Percentiles rank a stretch among this genome's conserved stretches.
These are phyloP conservation scores for Mortierella sp. DNA, from an alignment of 371 early-diverging fungal genomes.

Conservation along the genomic window DNA sequence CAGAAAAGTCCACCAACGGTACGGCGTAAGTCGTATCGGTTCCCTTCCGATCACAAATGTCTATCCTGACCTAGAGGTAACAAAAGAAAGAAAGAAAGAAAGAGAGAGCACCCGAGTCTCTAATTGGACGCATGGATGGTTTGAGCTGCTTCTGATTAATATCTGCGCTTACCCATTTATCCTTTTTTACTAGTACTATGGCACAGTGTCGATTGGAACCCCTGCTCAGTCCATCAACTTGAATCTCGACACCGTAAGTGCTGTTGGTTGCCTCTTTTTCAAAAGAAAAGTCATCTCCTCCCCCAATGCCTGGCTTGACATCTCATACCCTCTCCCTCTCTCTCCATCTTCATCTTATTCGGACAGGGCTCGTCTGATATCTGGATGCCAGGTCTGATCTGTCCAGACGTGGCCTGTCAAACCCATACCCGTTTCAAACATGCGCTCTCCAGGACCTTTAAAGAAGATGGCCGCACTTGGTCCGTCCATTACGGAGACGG, in stretches of 20 bases:
- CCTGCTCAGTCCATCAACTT: conserved; percentile 71
- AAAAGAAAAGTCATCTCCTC: background rate
- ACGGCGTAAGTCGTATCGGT: conserved; percentile 22
- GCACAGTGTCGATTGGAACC: conserved; percentile 68
- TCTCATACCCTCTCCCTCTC: background rate
- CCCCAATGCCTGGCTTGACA: too few relatives aligned
- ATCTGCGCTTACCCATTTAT: too few relatives aligned
- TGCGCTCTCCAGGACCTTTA: conserved; percentile 53
- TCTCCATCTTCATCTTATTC: background rate
- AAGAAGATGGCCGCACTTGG: conserved; percentile 54
- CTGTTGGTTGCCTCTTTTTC: background rate
- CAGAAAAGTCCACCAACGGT: conserved; percentile 35
- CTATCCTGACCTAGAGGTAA: conserved; percentile 22
- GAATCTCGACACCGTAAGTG: conserved; percentile 69
- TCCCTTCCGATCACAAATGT: conserved; percentile 21
- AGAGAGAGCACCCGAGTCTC: too few relatives aligned
- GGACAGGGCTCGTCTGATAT: conserved; percentile 43
- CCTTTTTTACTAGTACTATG: conserved; percentile 61
- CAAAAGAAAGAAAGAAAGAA: too few relatives aligned
- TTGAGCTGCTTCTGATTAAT: too few relatives aligned
- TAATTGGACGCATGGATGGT: too few relatives aligned
- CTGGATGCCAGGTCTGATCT: conserved; percentile 46
- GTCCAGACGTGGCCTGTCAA: conserved; percentile 21
- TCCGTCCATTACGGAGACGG: conserved; percentile 58
- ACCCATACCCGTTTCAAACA: conserved; percentile 53